Evolutionary conservation across 75 land plant species (phyloP).

Genomic region (Ceratopteris richardii): DNA sequence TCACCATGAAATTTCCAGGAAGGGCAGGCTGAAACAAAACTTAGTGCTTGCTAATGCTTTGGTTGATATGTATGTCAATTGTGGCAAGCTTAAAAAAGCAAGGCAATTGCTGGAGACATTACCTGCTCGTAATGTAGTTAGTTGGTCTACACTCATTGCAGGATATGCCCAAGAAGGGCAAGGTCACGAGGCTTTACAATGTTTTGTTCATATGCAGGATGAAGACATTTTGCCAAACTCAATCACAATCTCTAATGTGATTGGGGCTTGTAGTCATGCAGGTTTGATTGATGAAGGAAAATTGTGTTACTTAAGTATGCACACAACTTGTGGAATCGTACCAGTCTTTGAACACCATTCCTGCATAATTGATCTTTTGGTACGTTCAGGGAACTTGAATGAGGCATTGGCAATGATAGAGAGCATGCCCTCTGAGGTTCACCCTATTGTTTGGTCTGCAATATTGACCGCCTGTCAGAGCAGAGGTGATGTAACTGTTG

Average conservation of each 20-base stretch:
- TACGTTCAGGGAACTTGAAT: constrained; percentile 32
- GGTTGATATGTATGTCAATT: constrained; percentile 29
- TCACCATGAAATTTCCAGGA: constrained; percentile 26
- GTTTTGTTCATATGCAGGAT: constrained; percentile 22
- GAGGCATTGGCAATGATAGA: constrained; percentile 26
- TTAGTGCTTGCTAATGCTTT: constrained; percentile 21
- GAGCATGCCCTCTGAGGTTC: constrained; percentile 28
- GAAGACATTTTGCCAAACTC: constrained; percentile 16
- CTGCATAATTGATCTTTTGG: constrained; percentile 39
- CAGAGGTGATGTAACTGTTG: constrained; percentile 21
- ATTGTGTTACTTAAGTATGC: constrained; percentile 34
- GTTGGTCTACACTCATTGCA: constrained; percentile 26
- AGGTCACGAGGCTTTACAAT: constrained; percentile 19
- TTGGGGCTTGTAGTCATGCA: constrained; percentile 34
- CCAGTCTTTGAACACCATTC: constrained; percentile 33
- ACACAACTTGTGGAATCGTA: constrained; percentile 18
- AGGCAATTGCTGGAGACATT: constrained; percentile 7
- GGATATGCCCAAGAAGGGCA: constrained; percentile 29
- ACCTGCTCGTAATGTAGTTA: constrained; percentile 10
- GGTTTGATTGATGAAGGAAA: constrained; percentile 36
- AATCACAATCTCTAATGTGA: constrained; percentile 31
- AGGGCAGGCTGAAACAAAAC: constrained; percentile 26
- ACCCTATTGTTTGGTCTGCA: constrained; percentile 28
- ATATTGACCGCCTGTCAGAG: constrained; percentile 34
- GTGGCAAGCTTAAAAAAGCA: constrained; percentile 14